Percentiles rank a stretch among this genome's conserved stretches.
Evolutionary conservation across 1,284 basidiomycete species (phyloP).

Genomic region (Afroboletus lepidellus): DNA sequence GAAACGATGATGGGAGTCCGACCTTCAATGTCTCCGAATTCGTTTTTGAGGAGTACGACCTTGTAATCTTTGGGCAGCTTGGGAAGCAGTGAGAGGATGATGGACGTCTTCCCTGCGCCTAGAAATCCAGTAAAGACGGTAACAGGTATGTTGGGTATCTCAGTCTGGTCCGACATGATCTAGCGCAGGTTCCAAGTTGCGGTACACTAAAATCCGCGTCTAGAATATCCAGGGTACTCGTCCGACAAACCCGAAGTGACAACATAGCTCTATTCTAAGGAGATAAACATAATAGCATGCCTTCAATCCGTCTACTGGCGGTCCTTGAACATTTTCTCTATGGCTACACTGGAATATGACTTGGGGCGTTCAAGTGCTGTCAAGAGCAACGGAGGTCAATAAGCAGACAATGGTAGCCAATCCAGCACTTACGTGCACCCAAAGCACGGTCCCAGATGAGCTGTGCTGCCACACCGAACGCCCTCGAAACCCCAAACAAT

Average conservation of each 20-base stretch:
- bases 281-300: not conserved
- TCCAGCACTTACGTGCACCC: conserved; percentile 71
- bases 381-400: conserved; percentile 5
- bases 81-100: conserved; percentile 81
- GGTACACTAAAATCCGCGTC: too few relatives aligned
- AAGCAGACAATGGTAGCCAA: not conserved
- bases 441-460: conserved; percentile 96
- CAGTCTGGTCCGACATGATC: not conserved
- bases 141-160: conserved; percentile 55
- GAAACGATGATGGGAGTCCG: conserved; percentile 2
- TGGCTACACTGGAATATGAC: conserved; percentile 77
- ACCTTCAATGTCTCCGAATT: conserved; percentile 84
- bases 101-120: conserved; percentile 70
- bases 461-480: conserved; percentile 87
- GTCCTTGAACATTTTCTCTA: conserved; percentile 71
- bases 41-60: conserved; percentile 86
- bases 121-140: conserved; percentile 87
- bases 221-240: too few relatives aligned
- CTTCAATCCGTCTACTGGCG: conserved; percentile 33
- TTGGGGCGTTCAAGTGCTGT: conserved; percentile 83
- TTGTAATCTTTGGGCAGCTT: conserved; percentile 80
- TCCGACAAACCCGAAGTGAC: too few relatives aligned
- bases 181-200: too few relatives aligned
- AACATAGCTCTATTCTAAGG: not conserved
- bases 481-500: conserved; percentile 94